These are phyloP conservation scores for Rhizopogon vinicolor DNA, from an alignment of 768 basidiomycete species.

Conservation along the genomic window DNA sequence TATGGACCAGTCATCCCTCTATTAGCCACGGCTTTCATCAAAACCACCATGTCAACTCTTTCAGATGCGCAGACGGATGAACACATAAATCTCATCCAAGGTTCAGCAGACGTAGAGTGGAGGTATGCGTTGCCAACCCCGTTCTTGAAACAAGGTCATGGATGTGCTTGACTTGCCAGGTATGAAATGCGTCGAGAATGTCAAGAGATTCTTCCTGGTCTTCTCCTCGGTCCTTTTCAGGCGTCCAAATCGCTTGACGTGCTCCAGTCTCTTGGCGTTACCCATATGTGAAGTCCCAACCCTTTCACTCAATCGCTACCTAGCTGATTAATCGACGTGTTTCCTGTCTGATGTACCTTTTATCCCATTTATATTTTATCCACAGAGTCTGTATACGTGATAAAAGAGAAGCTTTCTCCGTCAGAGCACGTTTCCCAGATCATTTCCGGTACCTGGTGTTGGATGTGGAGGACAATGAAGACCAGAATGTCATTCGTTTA, in stretches of 20 bases:
- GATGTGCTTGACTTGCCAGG: constrained; percentile 29
- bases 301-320: constrained; percentile 4
- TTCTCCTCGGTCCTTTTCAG: constrained; percentile 83
- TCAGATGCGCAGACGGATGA: constrained; percentile 28
- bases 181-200: constrained; percentile 97
- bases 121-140: constrained; percentile 39
- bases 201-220: constrained; percentile 83
- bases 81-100: constrained; percentile 63
- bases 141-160: constrained; percentile 6
- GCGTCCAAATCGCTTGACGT: constrained; percentile 79
- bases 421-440: constrained; percentile 79
- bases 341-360: constrained; percentile 9
- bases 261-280: constrained; percentile 60
- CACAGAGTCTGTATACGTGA: constrained; percentile 84
- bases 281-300: constrained; percentile 62
- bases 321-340: constrained; percentile 3
- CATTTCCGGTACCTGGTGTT: constrained; percentile 74
- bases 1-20: neutral
- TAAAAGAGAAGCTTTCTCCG: constrained; percentile 85
- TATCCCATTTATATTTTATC: neutral
- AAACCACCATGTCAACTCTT: neutral
- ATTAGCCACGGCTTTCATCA: neutral
- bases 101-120: constrained; percentile 83
- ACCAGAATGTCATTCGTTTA: constrained; percentile 88
- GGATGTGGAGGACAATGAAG: constrained; percentile 89